Base-by-base conservation (phyloP, 1,284 basidiomycete species). In the Sporisorium sorghi region DNA sequence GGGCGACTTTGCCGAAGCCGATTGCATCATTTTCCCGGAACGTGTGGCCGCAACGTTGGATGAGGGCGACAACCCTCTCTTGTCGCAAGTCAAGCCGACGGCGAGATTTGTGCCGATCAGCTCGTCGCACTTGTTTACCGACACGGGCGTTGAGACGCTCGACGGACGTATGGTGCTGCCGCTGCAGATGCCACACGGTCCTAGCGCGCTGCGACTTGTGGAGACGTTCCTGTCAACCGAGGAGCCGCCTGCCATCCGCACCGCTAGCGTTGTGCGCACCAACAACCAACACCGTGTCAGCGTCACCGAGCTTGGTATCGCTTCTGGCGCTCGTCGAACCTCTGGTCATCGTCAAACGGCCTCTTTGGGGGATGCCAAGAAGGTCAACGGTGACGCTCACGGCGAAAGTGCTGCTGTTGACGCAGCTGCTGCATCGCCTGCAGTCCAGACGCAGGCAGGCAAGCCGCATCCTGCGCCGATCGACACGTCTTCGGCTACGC, bases 151-250 rank as follows among this genome's bases (percentile, higher is more conserved):
- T 4, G 62, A 62, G 42, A 56, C 56, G 42, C 39, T 72, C 23
- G 59, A 72, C 21, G 60, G 63, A n/a, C 59, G 62, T 8, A 54
- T 64, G 15, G 55, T 69, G 48, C 49, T 70, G 35, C 66, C 69
- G 4, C 57, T 79, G 51, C 44, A 39, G 23, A 62, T 72, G 65
- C 78, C 78, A 10, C 77, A 78, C 35, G 78, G 78, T 4, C 78
- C 69, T 3, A 67, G 62, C 30, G 53, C 64, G 49, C 32, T 79
- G 24, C 54, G 70, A 33, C 37, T 69, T 28, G 57, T 79, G 58
- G 68, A 73, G 37, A 69, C 57, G 2, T 77, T 71, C 50, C 47
- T 79, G 39, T 49, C 54, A 19, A 65, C 69, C 7, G 63, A 70
- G 40, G 58, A 73, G 10, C 76, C 76, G 3, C 40, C 69, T 39